phyloP scores from a whole-genome alignment of 305 asterid genomes.

The Ajuga reptans region DNA sequence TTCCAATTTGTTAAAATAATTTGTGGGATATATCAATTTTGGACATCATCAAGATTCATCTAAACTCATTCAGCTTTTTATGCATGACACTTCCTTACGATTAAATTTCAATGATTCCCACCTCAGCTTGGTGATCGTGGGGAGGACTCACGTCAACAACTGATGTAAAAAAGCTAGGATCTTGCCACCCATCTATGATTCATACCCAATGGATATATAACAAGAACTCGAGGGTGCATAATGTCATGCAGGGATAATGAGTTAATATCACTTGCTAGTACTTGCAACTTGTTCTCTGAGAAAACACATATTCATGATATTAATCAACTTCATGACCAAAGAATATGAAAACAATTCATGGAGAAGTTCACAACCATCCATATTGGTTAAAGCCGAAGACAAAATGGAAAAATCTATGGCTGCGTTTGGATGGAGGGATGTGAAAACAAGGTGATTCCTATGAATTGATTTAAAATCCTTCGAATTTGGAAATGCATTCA shows the following conservation, averaged over 20 bases:
- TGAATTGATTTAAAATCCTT: too few species aligned
- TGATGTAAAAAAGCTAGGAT: neutral
- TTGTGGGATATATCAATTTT: too few species aligned
- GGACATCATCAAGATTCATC: neutral
- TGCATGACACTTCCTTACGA: neutral
- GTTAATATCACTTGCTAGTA: neutral
- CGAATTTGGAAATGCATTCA: too few species aligned
- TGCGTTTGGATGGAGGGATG: too few species aligned
- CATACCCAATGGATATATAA: neutral
- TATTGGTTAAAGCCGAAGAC: neutral
- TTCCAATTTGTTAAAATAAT: neutral
- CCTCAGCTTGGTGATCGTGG: neutral
- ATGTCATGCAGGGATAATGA: neutral
- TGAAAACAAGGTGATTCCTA: too few species aligned
- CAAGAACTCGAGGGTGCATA: neutral
- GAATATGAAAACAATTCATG: neutral
- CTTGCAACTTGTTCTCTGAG: neutral
- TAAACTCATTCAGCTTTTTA: neutral
- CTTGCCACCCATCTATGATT: neutral
- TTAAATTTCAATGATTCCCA: neutral
- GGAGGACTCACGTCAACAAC: neutral
- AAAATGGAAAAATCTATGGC: neutral
- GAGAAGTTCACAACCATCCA: constrained; percentile 6
- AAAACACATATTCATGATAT: neutral
- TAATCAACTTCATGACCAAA: neutral